Base-by-base conservation (phyloP, 768 basidiomycete genomes). In the Gloeopeniophorella convolvens region DNA sequence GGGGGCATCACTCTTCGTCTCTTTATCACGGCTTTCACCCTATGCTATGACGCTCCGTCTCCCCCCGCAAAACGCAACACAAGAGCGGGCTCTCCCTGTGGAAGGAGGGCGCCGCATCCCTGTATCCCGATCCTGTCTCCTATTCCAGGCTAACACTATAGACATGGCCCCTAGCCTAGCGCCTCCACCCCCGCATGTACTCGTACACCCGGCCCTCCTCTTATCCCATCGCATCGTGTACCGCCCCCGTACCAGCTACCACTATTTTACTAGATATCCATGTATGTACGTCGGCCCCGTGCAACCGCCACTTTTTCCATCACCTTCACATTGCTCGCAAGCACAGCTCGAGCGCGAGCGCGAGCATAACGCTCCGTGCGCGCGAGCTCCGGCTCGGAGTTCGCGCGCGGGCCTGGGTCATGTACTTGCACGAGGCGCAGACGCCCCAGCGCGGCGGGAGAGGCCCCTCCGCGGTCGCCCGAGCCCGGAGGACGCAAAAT, bases 231-330 rank as follows among this genome's bases (percentile, higher is more conserved):
- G n/a, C n/a, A n/a, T n/a, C n/a, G n/a, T n/a, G n/a, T 26, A 15
- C 23, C 35, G 23, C 10, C 23, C 42, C 13, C 40, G 7, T 33
- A 44, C n/a, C 28, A 48, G n/a, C n/a, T 32, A 31, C 21, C 47
- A 48, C 27, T 48, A 6, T 32, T 41, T 33, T 48, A 6, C 39
- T 41, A 48, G 45, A 47, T 36, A 23, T 18, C 27, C 35, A 27
- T 46, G 45, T 46, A 47, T 37, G 35, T 36, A 47, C 31, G 26
- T 21, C 11, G 18, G 18, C 18, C 30, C 31, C 49, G 41, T 44
- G 33, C 42, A 32, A 39, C 24, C 12, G 5, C 26, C 28, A 40
- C n/a, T 15, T 13, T 40, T 40, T 42, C 10, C 13, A 21, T 2
- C 9, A 20, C 15, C 20, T 21, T 42, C 21, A n/a, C n/a, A n/a